Percentiles rank a stretch among this genome's conserved stretches.
phyloP scores from a whole-genome alignment of 73 alveolate species.

The Paramecium octaurelia region DNA sequence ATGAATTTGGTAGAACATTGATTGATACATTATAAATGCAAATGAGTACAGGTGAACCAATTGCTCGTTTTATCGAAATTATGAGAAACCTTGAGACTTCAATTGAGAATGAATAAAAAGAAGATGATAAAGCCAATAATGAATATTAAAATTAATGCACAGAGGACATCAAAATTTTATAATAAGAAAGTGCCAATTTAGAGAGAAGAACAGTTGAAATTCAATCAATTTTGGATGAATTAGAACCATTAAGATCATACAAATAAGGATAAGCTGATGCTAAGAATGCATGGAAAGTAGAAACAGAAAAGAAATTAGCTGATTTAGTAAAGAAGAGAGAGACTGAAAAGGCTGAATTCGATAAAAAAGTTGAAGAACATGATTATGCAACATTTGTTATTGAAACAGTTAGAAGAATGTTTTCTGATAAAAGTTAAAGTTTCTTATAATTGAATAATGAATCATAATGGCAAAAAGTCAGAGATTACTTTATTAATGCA shows the following conservation, averaged over 20 bases:
- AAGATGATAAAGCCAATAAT: conserved; percentile 34
- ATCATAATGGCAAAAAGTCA: neutral
- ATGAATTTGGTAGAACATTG: conserved; percentile 51
- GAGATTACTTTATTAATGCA: conserved; percentile 43
- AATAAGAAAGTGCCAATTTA: conserved; percentile 31
- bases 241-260: conserved; percentile 34
- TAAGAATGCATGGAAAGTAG: conserved; percentile 8
- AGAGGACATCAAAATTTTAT: neutral
- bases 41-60: conserved; percentile 42
- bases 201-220: conserved; percentile 56
- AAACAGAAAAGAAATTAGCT: conserved; percentile 20
- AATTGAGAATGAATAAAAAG: conserved; percentile 36
- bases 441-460: neutral
- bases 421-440: conserved; percentile 13
- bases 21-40: conserved; percentile 38
- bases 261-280: conserved; percentile 27
- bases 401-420: conserved; percentile 38
- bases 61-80: conserved; percentile 18
- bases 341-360: conserved; percentile 8
- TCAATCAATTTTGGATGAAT: conserved; percentile 46
- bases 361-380: conserved; percentile 32
- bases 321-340: conserved; percentile 23
- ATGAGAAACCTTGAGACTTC: conserved; percentile 27
- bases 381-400: conserved; percentile 45
- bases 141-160: conserved; percentile 37